These are phyloP conservation scores for Xanthoparmelia taractica DNA, from an alignment of 495 filamentous ascomycete genomes.

Conservation along the genomic window DNA sequence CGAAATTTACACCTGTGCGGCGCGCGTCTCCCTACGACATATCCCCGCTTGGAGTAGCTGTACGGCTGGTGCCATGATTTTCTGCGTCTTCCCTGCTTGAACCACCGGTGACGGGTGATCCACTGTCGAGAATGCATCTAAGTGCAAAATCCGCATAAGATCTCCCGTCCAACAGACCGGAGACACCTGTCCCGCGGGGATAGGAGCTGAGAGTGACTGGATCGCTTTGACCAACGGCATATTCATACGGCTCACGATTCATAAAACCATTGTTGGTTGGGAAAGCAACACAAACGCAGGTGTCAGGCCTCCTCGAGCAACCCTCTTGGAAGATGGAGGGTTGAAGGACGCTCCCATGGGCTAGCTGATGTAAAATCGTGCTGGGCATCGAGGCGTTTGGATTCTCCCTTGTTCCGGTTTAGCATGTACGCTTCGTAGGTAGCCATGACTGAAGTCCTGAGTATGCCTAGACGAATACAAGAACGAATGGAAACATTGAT, in stretches of 20 bases:
- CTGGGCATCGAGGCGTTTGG: constrained; percentile 27
- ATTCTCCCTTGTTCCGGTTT: constrained; percentile 27
- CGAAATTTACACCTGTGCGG: not conserved
- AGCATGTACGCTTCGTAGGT: constrained; percentile 31
- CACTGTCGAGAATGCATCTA: constrained; percentile 16
- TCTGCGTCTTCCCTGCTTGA: not conserved
- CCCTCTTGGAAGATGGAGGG: constrained; percentile 26
- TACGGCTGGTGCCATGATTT: not conserved
- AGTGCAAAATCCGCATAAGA: constrained; percentile 10
- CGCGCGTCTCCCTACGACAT: not conserved
- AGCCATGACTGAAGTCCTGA: too few species aligned
- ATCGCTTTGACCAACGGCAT: not conserved
- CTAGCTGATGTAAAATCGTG: constrained; percentile 28
- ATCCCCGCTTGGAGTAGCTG: constrained; percentile 12
- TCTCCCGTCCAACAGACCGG: constrained; percentile 11
- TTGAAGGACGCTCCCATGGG: constrained; percentile 27
- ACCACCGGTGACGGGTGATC: constrained; percentile 7
- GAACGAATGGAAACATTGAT: too few species aligned
- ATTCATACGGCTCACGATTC: not conserved
- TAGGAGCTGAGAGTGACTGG: not conserved
- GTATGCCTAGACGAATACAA: too few species aligned
- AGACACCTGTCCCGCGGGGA: not conserved
- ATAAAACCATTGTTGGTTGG: not conserved
- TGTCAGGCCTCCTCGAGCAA: constrained; percentile 10
- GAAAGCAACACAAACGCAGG: not conserved